phyloP scores from a whole-genome alignment of 2,329 filamentous ascomycete species.

The Sporothrix sp. region DNA sequence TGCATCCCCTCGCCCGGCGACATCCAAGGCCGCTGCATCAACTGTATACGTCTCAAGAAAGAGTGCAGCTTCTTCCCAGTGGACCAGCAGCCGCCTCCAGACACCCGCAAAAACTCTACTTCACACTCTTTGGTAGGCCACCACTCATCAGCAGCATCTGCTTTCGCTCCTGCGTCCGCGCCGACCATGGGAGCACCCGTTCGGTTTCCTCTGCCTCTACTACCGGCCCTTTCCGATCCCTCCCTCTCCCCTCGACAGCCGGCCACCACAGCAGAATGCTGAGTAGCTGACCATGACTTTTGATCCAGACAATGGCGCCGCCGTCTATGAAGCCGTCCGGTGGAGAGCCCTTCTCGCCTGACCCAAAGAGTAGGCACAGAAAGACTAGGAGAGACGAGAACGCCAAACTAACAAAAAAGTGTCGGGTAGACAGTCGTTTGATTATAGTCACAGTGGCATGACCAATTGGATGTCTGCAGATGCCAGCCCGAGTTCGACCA shows the following conservation, averaged over 20 bases:
- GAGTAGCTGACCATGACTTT: no score
- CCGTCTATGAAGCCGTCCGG: constrained; percentile 31
- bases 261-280: no score
- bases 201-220: not conserved
- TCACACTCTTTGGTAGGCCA: constrained; percentile 29
- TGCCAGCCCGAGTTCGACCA: constrained; percentile 31
- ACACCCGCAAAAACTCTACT: constrained; percentile 34
- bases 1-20: constrained; percentile 72
- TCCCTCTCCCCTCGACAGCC: constrained; percentile 36
- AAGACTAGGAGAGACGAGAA: not conserved
- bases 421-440: constrained; percentile 19
- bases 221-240: constrained; percentile 20
- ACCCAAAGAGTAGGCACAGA: constrained; percentile 34
- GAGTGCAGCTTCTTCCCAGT: constrained; percentile 90
- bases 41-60: constrained; percentile 90
- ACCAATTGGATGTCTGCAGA: constrained; percentile 39
- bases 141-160: not conserved
- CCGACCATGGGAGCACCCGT: not conserved
- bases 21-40: constrained; percentile 67
- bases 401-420: constrained; percentile 12
- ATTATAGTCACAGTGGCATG: constrained; percentile 30
- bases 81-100: constrained; percentile 57
- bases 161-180: constrained; percentile 34
- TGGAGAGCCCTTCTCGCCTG: constrained; percentile 29
- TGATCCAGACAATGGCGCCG: constrained; percentile 37